A percentile compares a stretch with the other conserved stretches of the same genome.
These are phyloP conservation scores for Daldinia loculata DNA, from an alignment of 495 filamentous ascomycete species.

Conservation along the genomic window DNA sequence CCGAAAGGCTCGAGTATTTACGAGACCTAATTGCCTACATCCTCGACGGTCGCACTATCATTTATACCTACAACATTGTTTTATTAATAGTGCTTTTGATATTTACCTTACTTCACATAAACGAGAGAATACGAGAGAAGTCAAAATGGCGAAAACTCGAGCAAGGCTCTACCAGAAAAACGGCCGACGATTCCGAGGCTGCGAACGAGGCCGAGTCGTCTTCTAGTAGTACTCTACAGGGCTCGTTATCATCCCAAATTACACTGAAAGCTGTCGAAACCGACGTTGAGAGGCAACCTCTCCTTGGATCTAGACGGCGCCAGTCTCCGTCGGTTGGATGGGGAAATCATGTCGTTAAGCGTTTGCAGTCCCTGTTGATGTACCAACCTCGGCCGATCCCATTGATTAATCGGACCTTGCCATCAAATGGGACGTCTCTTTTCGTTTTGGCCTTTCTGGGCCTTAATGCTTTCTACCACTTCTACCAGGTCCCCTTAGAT, in stretches of 20 bases:
- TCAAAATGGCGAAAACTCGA: slow-evolving; percentile 38
- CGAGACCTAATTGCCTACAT: slow-evolving; percentile 45
- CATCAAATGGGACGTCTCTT: slow-evolving; percentile 62
- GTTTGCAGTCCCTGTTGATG: slow-evolving; percentile 49
- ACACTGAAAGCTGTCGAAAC: slow-evolving; percentile 30
- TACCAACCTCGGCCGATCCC: slow-evolving; percentile 65
- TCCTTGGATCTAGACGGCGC: slow-evolving; percentile 28
- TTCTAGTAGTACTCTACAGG: slow-evolving; percentile 41
- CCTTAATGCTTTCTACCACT: slow-evolving; percentile 64
- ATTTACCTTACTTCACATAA: slow-evolving; percentile 45
- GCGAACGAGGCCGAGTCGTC: slow-evolving; percentile 34
- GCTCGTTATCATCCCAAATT: slow-evolving; percentile 29
- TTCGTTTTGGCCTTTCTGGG: slow-evolving; percentile 58
- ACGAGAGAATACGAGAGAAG: slow-evolving; percentile 25
- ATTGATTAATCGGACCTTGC: slow-evolving; percentile 61
- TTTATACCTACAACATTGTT: slow-evolving; percentile 48
- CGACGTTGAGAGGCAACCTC: slow-evolving; percentile 42
- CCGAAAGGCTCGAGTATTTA: slow-evolving; percentile 49
- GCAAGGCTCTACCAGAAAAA: slow-evolving; percentile 9
- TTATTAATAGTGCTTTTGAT: slow-evolving; percentile 44
- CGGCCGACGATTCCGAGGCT: slow-evolving; percentile 27
- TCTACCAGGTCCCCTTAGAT: slow-evolving; percentile 58
- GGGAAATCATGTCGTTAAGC: slow-evolving; percentile 6
- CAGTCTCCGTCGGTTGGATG: slow-evolving; percentile 7
- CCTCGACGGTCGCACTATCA: slow-evolving; percentile 47